Base-by-base conservation (phyloP, 768 basidiomycete species). In the Lentinula aciculospora region DNA sequence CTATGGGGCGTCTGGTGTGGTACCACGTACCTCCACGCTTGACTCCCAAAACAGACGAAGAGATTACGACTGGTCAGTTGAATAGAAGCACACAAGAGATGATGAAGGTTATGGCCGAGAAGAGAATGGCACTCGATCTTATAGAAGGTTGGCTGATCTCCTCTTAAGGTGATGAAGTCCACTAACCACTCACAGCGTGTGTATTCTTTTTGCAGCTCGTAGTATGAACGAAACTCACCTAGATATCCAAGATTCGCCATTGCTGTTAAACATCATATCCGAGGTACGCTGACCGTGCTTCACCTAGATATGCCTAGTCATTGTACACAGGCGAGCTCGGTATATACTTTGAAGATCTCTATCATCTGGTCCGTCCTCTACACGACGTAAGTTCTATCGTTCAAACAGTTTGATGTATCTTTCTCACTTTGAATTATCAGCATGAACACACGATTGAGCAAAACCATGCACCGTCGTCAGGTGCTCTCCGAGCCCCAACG, bases 331-430 rank as follows among this genome's bases (percentile, higher is more conserved):
- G 82, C 2, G 85, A 85, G 67, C 67, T 76, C 8, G 83, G 83
- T 0, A 83, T 85, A 31, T 83, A 82, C 60, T 85, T 82, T 60
- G 79, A 83, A 61, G 85, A 86, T 61, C 70, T 87, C 2, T 86
- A 84, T 60, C 75, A 75, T 37, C 69, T 84, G 1, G 73, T 86
- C 39, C 72, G 74, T 25, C 82, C 84, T 1, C 72, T 86, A 15
- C 85, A 85, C 64, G 73, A 79, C 21, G 81, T 83, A 34, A 44
- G 17, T 10, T 25, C 37, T 25, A 21, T 23, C n/a, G 21, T 12
- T 19, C n/a, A 7, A n/a, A 17, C 28, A n/a, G 15, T n/a, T n/a
- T n/a, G n/a, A 32, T 7, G 15, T 36, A 17, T 51, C 23, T 17
- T 51, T 1, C 28, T 7, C 44, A 46, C 21, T 28, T 28, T n/a